phyloP scores from a whole-genome alignment of 1,284 basidiomycete genomes.

The Ganoderma lucidum region DNA sequence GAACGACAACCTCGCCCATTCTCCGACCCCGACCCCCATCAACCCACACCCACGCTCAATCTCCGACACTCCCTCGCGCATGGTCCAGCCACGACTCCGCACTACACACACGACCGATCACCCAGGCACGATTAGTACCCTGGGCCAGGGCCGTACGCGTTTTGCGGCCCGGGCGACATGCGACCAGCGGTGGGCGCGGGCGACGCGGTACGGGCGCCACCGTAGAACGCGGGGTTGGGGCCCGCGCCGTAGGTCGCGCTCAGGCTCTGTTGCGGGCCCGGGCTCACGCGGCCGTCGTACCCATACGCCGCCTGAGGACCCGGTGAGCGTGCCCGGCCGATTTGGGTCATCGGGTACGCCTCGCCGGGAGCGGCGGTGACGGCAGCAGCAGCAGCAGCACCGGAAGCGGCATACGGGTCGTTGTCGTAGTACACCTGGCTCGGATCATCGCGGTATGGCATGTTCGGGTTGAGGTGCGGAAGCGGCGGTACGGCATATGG shows the following conservation, averaged over 20 bases:
- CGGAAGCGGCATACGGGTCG: conserved; percentile 64
- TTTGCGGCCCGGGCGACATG: conserved; percentile 55
- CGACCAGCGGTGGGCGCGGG: conserved; percentile 38
- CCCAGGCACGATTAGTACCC: conserved; percentile 22
- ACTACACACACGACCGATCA: conserved; percentile 2
- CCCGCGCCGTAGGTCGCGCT: conserved; percentile 29
- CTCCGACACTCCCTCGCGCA: conserved; percentile 21
- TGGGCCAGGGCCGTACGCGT: conserved; percentile 37
- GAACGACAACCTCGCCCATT: conserved; percentile 3
- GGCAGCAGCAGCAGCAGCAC: conserved; percentile 57
- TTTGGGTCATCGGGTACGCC: conserved; percentile 81
- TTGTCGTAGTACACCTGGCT: conserved; percentile 66
- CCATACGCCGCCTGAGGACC: conserved; percentile 47
- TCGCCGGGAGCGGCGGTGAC: conserved; percentile 65
- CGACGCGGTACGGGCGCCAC: background rate
- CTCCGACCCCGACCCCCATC: conserved; percentile 2
- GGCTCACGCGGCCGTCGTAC: conserved; percentile 38
- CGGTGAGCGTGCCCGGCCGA: conserved; percentile 50
- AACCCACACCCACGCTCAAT: conserved; percentile 5
- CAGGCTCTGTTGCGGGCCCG: conserved; percentile 39
- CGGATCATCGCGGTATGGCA: conserved; percentile 78
- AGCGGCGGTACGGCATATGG: conserved; percentile 86
- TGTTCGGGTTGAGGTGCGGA: conserved; percentile 79
- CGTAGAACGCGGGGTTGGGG: conserved; percentile 40
- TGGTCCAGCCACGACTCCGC: conserved; percentile 32